Evolutionary conservation across 345 rosid genomes (phyloP), one percentile per base, ranked within the genome.

Genomic region (Gossypium ekmanianum): DNA sequence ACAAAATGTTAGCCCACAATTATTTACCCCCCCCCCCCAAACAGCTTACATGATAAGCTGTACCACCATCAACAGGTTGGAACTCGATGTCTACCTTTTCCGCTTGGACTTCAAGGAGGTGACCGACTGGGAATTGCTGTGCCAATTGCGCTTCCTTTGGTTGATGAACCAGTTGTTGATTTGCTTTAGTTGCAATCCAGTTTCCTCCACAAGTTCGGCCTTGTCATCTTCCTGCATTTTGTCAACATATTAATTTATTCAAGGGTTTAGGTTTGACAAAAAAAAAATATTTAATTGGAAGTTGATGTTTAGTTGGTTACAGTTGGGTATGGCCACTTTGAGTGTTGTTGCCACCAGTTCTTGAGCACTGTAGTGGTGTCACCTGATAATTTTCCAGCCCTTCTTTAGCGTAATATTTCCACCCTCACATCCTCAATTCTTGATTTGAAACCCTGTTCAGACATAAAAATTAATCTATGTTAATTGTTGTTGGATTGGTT

Each of bases 131-230:
- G 98, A 94, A 76, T 82, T 91, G 92, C 84, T 92, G 76, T 94
- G 97, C 98, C 98, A 92, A 73, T 94, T 94, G 72, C 98, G 82
- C 86, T 94, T 94, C 80, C 98, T 89, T 77, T 94, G 98, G 81
- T 94, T 94, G 81, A 94, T 94, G 82, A 94, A 94, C 98, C 98
- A 94, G 79, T 94, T 94, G 85, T 94, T 94, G 75, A 94, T 91
- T 83, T 94, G 98, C 91, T 94, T 94, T 61, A 94, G 91, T 73
- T 94, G 97, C 78, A 94, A 83, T 14, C 98, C 98, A 44, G 98
- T 94, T 80, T 91, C 98, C 86, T 94, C 98, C 80, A 94, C 98
- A 39, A 94, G 89, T 78, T 91, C 91, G 61, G 91, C 97, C 84
- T 94, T 94, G 83, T 94, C 98, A 78, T 94, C 98, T 87, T 94